Base-by-base conservation (phyloP, 1,284 basidiomycete species). In the Boletus sp. region DNA sequence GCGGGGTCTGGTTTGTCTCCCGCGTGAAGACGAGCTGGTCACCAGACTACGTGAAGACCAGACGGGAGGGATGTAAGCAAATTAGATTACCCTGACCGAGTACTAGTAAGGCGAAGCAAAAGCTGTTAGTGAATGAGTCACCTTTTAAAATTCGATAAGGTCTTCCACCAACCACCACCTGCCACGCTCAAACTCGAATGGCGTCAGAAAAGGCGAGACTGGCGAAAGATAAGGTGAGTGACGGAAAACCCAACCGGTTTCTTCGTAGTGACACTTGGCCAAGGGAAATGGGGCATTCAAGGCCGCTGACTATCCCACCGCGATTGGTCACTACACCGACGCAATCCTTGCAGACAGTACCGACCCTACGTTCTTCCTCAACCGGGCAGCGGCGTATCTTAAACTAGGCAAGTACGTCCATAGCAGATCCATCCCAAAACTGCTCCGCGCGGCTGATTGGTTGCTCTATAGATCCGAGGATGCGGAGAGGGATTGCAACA, bases 321-420 rank as follows among this genome's bases (percentile, higher is more conserved):
- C 84, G 1, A 70, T 86, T 47, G 83, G 88, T 0, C 85, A 90
- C 69, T 94, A 93, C 73, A 85, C 86, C 41, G 74, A 82, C 3
- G 92, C 91, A 4, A 84, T 89, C 55, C 68, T 89, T 31, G 81
- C 84, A 2, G 84, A 93, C 70, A 70, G 77, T 11, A 76, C 71
- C 1, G 87, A 91, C 63, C 74, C 79, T 29, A 91, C 88, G 0
- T 87, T 84, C 63, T 83, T 85, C 37, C 77, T 93, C 51, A 94
- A 94, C 69, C 84, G 91, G 43, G 88, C 89, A 12, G 88, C 89
- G 33, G 89, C 91, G 27, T 92, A 92, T 76, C 79, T 94, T 61
- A 92, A 89, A 78, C 80, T 93, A 78, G 84, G 84, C 82, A 92
- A 92, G 90, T 92, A 78, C 77, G 89, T 76, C 67, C 61, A 43